Evolutionary conservation across 495 filamentous ascomycete species (phyloP).

Genomic region (Talaromyces thailandensis): DNA sequence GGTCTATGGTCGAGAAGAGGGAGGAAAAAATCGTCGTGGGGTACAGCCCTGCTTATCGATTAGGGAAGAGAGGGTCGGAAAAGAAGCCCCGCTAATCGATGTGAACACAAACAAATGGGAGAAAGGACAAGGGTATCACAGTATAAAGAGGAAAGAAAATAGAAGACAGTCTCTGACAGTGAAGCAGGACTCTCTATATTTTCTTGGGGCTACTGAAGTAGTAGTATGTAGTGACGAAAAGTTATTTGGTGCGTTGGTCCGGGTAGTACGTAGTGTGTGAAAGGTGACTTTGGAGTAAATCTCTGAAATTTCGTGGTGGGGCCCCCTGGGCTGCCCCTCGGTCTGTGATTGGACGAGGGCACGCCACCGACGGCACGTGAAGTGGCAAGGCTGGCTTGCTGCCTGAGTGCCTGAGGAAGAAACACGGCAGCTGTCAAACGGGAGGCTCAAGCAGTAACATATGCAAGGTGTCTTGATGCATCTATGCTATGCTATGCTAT

Average conservation of each 20-base stretch:
- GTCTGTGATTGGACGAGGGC: slow-evolving; percentile 21
- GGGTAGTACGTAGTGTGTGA: not conserved
- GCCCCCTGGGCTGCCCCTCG: not conserved
- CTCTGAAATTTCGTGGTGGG: slow-evolving; percentile 6
- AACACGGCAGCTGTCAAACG: no score
- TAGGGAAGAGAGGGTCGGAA: not conserved
- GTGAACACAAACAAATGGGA: slow-evolving; percentile 6
- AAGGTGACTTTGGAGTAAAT: not conserved
- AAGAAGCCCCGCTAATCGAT: slow-evolving; percentile 1
- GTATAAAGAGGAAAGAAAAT: slow-evolving; percentile 1
- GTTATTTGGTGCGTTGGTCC: not conserved
- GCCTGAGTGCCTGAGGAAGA: not conserved
- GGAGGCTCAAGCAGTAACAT: no score
- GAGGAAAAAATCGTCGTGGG: slow-evolving; percentile 11
- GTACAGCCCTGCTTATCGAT: slow-evolving; percentile 1
- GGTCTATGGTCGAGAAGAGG: not conserved
- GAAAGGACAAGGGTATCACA: slow-evolving; percentile 5
- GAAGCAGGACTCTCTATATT: not conserved
- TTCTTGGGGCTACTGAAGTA: not conserved
- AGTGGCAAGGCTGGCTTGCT: slow-evolving; percentile 7
- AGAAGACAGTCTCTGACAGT: not conserved
- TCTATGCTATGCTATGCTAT: not conserved
- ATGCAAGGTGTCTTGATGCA: not conserved
- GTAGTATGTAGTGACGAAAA: not conserved
- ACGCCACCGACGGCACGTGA: slow-evolving; percentile 23